Percentiles rank a stretch among this genome's conserved stretches.
phyloP scores from a whole-genome alignment of 352 stramenopile genomes.

The Pythium aristosporum region DNA sequence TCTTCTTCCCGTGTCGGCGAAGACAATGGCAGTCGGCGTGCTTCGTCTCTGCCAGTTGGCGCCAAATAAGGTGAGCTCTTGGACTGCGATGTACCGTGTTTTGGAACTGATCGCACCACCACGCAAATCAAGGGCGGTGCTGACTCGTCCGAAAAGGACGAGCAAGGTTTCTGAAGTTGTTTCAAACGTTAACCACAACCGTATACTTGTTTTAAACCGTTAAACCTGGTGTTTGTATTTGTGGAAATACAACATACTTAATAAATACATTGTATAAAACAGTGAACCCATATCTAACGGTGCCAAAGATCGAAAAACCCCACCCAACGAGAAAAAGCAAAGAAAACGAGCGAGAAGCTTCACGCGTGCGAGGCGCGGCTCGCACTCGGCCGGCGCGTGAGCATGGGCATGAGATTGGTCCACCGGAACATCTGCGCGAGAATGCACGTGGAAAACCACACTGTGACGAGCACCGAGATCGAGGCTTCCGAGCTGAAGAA shows the following conservation, averaged over 20 bases:
- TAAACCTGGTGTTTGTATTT: background rate
- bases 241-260: slow-evolving; percentile 4
- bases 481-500: slow-evolving; percentile 86
- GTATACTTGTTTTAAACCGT: background rate
- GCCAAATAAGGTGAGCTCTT: slow-evolving; percentile 18
- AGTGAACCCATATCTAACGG: slow-evolving; percentile 16
- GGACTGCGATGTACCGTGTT: slow-evolving; percentile 8
- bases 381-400: slow-evolving; percentile 27
- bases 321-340: background rate
- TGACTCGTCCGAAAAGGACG: slow-evolving; percentile 10
- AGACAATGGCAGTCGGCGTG: background rate
- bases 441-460: slow-evolving; percentile 90
- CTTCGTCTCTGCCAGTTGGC: slow-evolving; percentile 28
- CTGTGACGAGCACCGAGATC: slow-evolving; percentile 79
- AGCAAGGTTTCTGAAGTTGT: slow-evolving; percentile 12
- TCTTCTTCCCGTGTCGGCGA: background rate
- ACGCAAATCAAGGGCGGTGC: slow-evolving; percentile 6
- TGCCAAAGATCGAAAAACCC: slow-evolving; percentile 5
- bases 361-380: slow-evolving; percentile 12
- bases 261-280: slow-evolving; percentile 30
- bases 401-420: slow-evolving; percentile 76
- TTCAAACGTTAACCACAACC: slow-evolving; percentile 1
- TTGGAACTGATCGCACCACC: slow-evolving; percentile 3
- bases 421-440: slow-evolving; percentile 85
- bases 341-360: background rate